Evolutionary conservation across 2,329 filamentous ascomycete species (phyloP).

Genomic region (Alternaria rosae): DNA sequence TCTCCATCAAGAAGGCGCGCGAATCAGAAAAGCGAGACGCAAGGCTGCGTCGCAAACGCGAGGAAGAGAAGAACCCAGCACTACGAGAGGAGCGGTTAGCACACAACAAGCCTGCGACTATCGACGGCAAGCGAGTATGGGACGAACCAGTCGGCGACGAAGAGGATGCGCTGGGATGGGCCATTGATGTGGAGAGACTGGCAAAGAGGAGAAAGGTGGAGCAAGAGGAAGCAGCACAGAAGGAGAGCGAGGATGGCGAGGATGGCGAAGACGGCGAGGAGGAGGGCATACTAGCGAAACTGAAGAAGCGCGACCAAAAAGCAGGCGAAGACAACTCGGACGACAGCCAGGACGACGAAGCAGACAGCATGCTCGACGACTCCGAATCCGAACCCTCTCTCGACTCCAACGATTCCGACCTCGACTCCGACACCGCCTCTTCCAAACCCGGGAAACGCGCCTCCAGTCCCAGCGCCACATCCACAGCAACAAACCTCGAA

Average conservation of each 20-base stretch:
- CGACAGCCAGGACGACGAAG: conserved; percentile 30
- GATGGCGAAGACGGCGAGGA: conserved; percentile 24
- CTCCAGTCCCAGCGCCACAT: conserved; percentile 60
- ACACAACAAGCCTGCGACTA: conserved; percentile 72
- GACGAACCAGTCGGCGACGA: conserved; percentile 64
- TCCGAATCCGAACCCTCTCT: conserved; percentile 38
- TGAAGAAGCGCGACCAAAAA: conserved; percentile 42
- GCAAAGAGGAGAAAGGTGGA: conserved; percentile 55
- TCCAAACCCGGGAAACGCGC: conserved; percentile 57
- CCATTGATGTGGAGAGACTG: conserved; percentile 55
- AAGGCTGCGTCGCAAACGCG: conserved; percentile 79
- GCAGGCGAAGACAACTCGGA: conserved; percentile 17
- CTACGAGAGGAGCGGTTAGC: conserved; percentile 76
- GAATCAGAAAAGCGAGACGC: conserved; percentile 78
- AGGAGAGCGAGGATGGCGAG: conserved; percentile 22
- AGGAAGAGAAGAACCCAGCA: conserved; percentile 83
- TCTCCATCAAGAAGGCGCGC: conserved; percentile 79
- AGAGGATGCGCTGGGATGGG: conserved; percentile 53
- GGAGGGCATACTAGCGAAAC: conserved; percentile 44
- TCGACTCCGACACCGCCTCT: conserved; percentile 58
- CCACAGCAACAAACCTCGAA: conserved; percentile 66
- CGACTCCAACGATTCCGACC: conserved; percentile 60
- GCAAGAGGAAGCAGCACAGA: conserved; percentile 42
- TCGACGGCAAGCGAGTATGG: conserved; percentile 71
- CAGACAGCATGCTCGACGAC: conserved; percentile 77